A percentile compares a stretch with the other conserved stretches of the same genome.
Evolutionary conservation across 345 rosid genomes (phyloP).

Genomic region (Camelina neglecta): DNA sequence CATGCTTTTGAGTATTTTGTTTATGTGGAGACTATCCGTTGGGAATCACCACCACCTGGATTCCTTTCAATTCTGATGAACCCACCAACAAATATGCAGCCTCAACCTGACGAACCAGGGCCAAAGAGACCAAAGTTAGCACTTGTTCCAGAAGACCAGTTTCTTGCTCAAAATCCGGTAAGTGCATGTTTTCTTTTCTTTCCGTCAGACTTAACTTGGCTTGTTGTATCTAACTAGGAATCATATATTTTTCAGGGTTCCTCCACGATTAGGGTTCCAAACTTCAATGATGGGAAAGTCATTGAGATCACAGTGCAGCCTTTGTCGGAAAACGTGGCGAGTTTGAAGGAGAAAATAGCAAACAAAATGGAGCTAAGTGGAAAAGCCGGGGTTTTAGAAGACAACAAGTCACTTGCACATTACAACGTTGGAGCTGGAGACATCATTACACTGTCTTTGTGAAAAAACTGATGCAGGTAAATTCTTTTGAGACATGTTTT

Average conservation of each 20-base stretch:
- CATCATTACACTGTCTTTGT: not conserved
- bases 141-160: slow-evolving; percentile 59
- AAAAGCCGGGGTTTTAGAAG: slow-evolving; percentile 68
- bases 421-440: not conserved
- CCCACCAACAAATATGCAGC: not conserved
- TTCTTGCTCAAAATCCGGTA: slow-evolving; percentile 1
- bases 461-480: not conserved
- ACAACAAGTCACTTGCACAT: slow-evolving; percentile 38
- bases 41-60: not conserved
- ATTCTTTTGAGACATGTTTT: too few species aligned
- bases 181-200: not conserved
- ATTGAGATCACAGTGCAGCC: slow-evolving; percentile 62
- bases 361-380: slow-evolving; percentile 77
- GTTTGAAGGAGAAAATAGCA: slow-evolving; percentile 77
- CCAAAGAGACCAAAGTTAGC: slow-evolving; percentile 49
- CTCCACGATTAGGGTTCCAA: slow-evolving; percentile 53
- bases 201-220: not conserved
- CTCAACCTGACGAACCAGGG: slow-evolving; percentile 23
- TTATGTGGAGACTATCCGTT: not conserved
- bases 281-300: not conserved
- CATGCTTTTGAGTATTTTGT: not conserved
- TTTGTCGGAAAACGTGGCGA: slow-evolving; percentile 63
- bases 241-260: slow-evolving; percentile 53
- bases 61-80: not conserved
- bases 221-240: slow-evolving; percentile 36